Percentiles rank a stretch among this genome's conserved stretches.
These are phyloP conservation scores for Polytrichum formosum DNA, from an alignment of 225 moss, liverwort and hornwort species.

Conservation along the genomic window DNA sequence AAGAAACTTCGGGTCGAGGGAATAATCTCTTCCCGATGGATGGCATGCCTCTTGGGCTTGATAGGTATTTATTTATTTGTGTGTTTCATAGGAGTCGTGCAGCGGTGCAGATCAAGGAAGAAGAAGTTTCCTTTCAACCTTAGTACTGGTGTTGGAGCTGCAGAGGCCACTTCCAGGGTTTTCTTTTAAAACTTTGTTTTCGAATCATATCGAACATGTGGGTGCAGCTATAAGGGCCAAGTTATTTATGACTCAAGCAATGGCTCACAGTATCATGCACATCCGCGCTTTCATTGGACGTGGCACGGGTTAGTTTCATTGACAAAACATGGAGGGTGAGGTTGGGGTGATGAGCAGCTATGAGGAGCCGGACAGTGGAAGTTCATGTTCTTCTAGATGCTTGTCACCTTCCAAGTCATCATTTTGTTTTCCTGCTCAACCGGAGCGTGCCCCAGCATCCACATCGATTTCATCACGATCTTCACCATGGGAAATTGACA, in stretches of 20 bases:
- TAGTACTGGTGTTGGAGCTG: not conserved
- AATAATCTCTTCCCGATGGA: no score
- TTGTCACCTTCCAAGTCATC: constrained; percentile 28
- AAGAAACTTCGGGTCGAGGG: no score
- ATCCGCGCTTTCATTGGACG: not conserved
- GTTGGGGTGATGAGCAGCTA: constrained; percentile 12
- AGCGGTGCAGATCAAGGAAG: not conserved
- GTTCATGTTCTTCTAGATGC: constrained; percentile 10
- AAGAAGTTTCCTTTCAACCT: not conserved
- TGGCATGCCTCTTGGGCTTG: no score
- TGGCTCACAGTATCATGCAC: not conserved
- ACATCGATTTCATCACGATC: constrained; percentile 32
- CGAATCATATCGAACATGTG: no score
- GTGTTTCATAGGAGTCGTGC: not conserved
- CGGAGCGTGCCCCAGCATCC: constrained; percentile 44
- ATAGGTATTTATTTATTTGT: not conserved
- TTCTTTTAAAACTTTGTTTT: not conserved
- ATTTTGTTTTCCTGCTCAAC: constrained; percentile 21
- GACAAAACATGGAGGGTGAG: constrained; percentile 25
- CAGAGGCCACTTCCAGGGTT: not conserved
- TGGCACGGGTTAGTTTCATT: not conserved
- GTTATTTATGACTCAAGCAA: not conserved
- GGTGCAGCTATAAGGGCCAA: no score
- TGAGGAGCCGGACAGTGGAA: constrained; percentile 29
- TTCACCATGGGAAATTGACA: constrained; percentile 22